Evolutionary conservation across 2,329 filamentous ascomycete species (phyloP), one percentile per base, ranked within the genome.

Genomic region (Colletotrichum gigasporum): DNA sequence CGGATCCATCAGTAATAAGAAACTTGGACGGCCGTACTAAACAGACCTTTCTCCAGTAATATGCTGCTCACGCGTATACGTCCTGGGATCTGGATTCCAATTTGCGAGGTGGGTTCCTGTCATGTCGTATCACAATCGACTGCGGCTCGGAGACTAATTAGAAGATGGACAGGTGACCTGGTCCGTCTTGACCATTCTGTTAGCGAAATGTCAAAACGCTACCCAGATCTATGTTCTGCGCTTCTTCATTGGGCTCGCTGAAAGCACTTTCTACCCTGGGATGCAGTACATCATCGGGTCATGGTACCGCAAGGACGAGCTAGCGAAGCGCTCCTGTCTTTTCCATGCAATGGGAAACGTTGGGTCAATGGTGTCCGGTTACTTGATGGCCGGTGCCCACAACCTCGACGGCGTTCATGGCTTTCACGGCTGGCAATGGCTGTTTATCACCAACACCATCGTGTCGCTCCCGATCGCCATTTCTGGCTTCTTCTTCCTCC

Each of bases 391-490:
- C 1, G 84, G 82, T 0, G 81, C 83, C 0, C 85, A 87, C 69
- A 82, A 82, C 26, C 75, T 87, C 0, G 82, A 83, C 30, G 84
- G 84, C 0, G 74, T 80, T 0, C 71, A 71, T 10, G 85, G 84
- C 0, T 79, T 82, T 69, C 74, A 79, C 0, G 85, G 84, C 0
- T 87, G 84, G 84, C 75, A 82, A 64, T 85, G 82, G 85, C 75
- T 88, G 0, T 89, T 88, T 59, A 83, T 89, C 37, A 83, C 87
- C 41, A 85, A 88, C 68, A 83, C 83, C 0, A 72, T 85, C 41
- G 84, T 86, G 57, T 86, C 83, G 0, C 67, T 86, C 0, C 83
- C 84, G 0, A 77, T 87, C 2, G 84, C 84, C 1, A 55, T 85
- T 4, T 84, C 83, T 34, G 84, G 84, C 9, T 82, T 81, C 54